Conservation (phyloP, 2,329 filamentous ascomycete genomes). For the Botrytis pseudocinerea region DNA sequence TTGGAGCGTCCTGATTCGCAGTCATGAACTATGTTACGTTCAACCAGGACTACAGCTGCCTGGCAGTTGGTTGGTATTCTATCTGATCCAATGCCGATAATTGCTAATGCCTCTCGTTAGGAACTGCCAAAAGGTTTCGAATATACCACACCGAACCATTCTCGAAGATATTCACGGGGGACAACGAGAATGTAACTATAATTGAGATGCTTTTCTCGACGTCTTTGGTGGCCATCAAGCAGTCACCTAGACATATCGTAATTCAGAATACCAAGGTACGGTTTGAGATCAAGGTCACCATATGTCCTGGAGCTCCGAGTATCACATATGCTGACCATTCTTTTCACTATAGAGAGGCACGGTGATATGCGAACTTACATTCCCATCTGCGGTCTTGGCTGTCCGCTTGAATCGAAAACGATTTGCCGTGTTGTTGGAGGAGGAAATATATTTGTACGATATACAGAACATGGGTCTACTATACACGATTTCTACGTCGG, state of each 20-base stretch:
- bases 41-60: constrained; percentile 97
- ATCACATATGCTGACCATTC: constrained; percentile 6
- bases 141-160: constrained; percentile 98
- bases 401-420: constrained; percentile 93
- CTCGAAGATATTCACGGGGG: constrained; percentile 89
- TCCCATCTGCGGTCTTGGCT: constrained; percentile 92
- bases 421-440: constrained; percentile 88
- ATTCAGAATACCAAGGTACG: constrained; percentile 95
- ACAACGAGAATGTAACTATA: constrained; percentile 92
- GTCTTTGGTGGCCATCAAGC: constrained; percentile 87
- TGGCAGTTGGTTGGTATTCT: constrained; percentile 78
- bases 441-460: constrained; percentile 97
- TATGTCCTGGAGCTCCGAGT: neutral
- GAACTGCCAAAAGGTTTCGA: constrained; percentile 89
- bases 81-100: constrained; percentile 7
- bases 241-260: constrained; percentile 87
- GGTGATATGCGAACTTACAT: constrained; percentile 97
- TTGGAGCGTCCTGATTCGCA: constrained; percentile 48
- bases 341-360: constrained; percentile 54
- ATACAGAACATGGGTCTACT: constrained; percentile 98
- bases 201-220: constrained; percentile 99
- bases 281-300: neutral
- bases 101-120: constrained; percentile 47
- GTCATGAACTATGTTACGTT: constrained; percentile 97
- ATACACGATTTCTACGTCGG: constrained; percentile 88